Conservation (phyloP, 1,284 basidiomycete species). For the Porogramme epimiltina region DNA sequence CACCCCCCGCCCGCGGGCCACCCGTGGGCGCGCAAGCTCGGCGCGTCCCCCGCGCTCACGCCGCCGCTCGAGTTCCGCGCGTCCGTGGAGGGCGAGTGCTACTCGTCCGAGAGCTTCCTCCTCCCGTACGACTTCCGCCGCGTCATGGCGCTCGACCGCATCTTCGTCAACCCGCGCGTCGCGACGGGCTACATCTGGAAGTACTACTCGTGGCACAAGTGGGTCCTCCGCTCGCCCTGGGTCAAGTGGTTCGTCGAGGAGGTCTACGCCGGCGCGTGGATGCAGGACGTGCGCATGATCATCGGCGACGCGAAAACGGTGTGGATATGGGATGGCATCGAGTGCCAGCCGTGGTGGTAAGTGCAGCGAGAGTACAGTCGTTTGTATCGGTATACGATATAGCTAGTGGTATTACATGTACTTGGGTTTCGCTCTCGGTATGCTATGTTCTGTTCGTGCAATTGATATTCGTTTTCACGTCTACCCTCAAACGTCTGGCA, state of each 20-base stretch:
- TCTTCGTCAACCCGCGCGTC: slow-evolving; percentile 49
- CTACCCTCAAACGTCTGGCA: no score
- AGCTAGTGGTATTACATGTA: no score
- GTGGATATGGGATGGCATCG: slow-evolving; percentile 40
- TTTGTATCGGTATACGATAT: no score
- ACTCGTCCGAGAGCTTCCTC: slow-evolving; percentile 55
- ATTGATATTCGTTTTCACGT: no score
- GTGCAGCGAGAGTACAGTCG: no score
- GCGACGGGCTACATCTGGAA: slow-evolving; percentile 39
- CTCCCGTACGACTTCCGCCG: slow-evolving; percentile 59
- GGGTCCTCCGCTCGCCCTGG: slow-evolving; percentile 43
- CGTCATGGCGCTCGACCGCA: slow-evolving; percentile 40
- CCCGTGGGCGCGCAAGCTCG: slow-evolving; percentile 30
- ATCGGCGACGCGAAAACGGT: slow-evolving; percentile 36
- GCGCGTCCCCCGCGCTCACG: slow-evolving; percentile 35
- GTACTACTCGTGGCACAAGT: slow-evolving; percentile 49
- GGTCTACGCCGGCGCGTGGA: slow-evolving; percentile 40
- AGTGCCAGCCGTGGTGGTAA: slow-evolving; percentile 38
- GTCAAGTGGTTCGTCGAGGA: slow-evolving; percentile 47
- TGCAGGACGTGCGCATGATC: slow-evolving; percentile 39
- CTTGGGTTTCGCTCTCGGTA: no score
- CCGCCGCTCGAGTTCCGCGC: slow-evolving; percentile 47
- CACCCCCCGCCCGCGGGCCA: slow-evolving; percentile 15
- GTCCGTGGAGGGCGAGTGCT: slow-evolving; percentile 44
- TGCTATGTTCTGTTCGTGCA: no score